phyloP scores from a whole-genome alignment of 495 filamentous ascomycete species.

The Penicillium samsonianum region DNA sequence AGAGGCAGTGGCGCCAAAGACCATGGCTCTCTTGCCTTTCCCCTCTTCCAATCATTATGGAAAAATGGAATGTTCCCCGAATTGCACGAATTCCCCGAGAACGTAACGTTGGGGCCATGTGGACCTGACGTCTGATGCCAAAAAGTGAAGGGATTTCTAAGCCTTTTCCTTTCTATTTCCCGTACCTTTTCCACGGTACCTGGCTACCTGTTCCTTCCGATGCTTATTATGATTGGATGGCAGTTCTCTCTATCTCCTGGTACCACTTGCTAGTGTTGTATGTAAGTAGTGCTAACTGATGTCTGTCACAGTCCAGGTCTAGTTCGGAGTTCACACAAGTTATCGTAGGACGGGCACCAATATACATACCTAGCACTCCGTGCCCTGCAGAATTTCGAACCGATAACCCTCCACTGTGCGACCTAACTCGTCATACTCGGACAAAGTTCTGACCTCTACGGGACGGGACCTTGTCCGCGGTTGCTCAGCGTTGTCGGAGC shows the following conservation, averaged over 20 bases:
- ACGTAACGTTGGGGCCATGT: conserved; percentile 21
- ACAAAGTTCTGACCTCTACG: conserved; percentile 13
- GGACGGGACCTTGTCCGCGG: conserved; percentile 7
- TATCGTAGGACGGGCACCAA: background rate
- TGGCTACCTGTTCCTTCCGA: too few relatives aligned
- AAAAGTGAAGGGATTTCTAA: background rate
- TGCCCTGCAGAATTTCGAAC: conserved; percentile 1
- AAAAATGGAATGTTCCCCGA: conserved; percentile 15
- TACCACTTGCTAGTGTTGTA: background rate
- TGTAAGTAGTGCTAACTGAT: background rate
- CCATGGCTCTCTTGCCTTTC: conserved; percentile 1
- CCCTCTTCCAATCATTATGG: conserved; percentile 1
- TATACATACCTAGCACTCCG: background rate
- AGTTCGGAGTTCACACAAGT: conserved; percentile 8
- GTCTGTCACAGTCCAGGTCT: conserved; percentile 5
- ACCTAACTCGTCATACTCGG: conserved; percentile 15
- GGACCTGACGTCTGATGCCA: conserved; percentile 30
- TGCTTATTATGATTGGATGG: conserved; percentile 12
- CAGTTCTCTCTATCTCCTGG: background rate
- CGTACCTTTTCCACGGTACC: background rate
- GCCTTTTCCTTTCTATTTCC: background rate
- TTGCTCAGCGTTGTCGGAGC: conserved; percentile 7
- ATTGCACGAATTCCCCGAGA: conserved; percentile 20
- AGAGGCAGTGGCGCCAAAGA: background rate
- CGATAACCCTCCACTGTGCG: background rate